Conservation (phyloP, 805 yeast genomes). For the Gaillardinia entomophila region DNA sequence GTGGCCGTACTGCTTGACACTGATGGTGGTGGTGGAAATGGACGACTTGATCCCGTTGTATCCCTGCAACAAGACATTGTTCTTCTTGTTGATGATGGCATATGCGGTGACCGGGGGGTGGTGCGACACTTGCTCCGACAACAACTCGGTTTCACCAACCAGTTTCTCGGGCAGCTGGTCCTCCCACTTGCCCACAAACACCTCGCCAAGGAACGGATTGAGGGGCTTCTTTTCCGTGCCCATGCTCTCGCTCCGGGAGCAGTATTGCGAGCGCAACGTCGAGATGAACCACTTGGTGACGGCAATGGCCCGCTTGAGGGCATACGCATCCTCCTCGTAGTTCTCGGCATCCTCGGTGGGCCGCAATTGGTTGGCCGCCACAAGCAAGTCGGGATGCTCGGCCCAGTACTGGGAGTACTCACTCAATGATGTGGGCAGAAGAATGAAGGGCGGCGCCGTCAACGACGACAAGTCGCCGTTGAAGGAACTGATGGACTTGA, state of each 20-base stretch:
- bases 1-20: slow-evolving; percentile 90
- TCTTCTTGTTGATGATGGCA: slow-evolving; percentile 66
- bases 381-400: slow-evolving; percentile 78
- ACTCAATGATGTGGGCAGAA: slow-evolving; percentile 80
- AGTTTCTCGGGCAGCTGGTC: slow-evolving; percentile 43
- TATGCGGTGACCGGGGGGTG: slow-evolving; percentile 98
- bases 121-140: slow-evolving; percentile 93
- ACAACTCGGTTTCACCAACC: slow-evolving; percentile 69
- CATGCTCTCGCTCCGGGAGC: slow-evolving; percentile 83
- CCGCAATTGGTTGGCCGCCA: slow-evolving; percentile 58
- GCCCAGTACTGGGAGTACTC: slow-evolving; percentile 97
- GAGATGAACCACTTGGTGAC: slow-evolving; percentile 90
- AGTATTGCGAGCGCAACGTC: slow-evolving; percentile 87
- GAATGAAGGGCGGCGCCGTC: slow-evolving; percentile 96
- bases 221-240: slow-evolving; percentile 97
- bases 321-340: slow-evolving; percentile 34
- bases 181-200: slow-evolving; percentile 85
- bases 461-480: slow-evolving; percentile 90
- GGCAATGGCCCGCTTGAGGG: slow-evolving; percentile 64
- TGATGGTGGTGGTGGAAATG: slow-evolving; percentile 70
- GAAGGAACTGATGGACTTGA: slow-evolving; percentile 85
- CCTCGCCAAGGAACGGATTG: slow-evolving; percentile 94
- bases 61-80: slow-evolving; percentile 72
- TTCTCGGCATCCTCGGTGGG: slow-evolving; percentile 32
- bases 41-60: slow-evolving; percentile 86